Evolutionary conservation across 2,329 filamentous ascomycete genomes (phyloP).

Genomic region (Fusarium domesticum): DNA sequence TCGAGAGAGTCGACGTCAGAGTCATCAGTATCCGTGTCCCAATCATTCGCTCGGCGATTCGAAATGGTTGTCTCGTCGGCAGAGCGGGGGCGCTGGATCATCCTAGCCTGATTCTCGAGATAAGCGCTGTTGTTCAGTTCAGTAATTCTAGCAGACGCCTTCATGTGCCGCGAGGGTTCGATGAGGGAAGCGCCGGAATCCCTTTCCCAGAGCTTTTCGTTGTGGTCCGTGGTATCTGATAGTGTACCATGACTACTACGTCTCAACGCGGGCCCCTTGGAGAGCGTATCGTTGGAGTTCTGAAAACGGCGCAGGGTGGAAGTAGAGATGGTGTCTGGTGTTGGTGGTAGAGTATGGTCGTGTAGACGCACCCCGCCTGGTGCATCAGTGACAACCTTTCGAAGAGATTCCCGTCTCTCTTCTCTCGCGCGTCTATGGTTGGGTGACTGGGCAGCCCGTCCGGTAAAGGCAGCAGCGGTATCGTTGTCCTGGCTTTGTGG

Average conservation of each 20-base stretch:
- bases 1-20: conserved; percentile 42
- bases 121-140: conserved; percentile 22
- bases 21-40: conserved; percentile 45
- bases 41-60: conserved; percentile 39
- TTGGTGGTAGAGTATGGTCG: conserved; percentile 51
- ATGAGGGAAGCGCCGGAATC: conserved; percentile 16
- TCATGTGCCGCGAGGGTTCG: conserved; percentile 14
- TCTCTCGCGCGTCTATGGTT: conserved; percentile 36
- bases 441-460: conserved; percentile 16
- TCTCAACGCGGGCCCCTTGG: conserved; percentile 29
- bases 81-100: conserved; percentile 44
- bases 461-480: conserved; percentile 12
- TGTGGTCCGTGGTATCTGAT: conserved; percentile 28
- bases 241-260: conserved; percentile 34
- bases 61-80: conserved; percentile 46
- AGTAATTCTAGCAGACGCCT: conserved; percentile 19
- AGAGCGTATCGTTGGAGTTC: conserved; percentile 49
- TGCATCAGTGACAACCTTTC: conserved; percentile 49
- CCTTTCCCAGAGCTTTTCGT: conserved; percentile 15
- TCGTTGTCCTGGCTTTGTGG: conserved; percentile 31
- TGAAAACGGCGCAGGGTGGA: conserved; percentile 51
- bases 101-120: conserved; percentile 17
- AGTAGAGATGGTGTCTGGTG: conserved; percentile 58
- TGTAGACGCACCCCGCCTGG: conserved; percentile 40
- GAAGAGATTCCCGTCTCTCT: conserved; percentile 48